Evolutionary conservation across 2,329 filamentous ascomycete genomes (phyloP).

Genomic region (Hymenoscyphus repandus): DNA sequence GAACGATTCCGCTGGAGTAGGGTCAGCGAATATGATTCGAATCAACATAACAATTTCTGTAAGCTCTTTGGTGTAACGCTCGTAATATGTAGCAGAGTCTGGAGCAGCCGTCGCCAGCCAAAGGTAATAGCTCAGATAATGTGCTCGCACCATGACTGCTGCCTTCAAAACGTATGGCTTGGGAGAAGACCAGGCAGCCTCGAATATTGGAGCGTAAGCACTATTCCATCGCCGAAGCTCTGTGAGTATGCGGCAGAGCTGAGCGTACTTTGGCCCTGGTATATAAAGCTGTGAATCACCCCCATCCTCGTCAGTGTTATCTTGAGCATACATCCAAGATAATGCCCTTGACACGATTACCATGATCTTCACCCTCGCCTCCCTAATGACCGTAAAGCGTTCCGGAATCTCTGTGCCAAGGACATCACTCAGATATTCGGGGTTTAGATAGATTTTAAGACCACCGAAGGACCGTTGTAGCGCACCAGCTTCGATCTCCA

Average conservation of each 20-base stretch:
- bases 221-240: not conserved
- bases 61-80: conserved; percentile 1
- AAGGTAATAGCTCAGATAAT: not conserved
- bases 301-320: not conserved
- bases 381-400: not conserved
- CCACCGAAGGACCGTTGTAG: not conserved
- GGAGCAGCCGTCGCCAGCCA: not conserved
- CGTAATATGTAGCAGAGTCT: not conserved
- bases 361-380: not conserved
- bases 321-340: not conserved
- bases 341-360: not conserved
- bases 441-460: not conserved
- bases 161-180: not conserved
- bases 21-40: not conserved
- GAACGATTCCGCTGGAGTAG: not conserved
- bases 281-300: too few relatives aligned
- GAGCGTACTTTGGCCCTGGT: not conserved
- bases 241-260: not conserved
- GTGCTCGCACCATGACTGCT: not conserved
- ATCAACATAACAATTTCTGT: conserved; percentile 3
- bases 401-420: not conserved
- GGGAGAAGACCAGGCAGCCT: not conserved
- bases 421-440: not conserved
- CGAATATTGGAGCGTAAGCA: not conserved
- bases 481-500: conserved; percentile 7